Evolutionary conservation across 306 rosid species (phyloP).

Genomic region (Lathyrus oleraceus): DNA sequence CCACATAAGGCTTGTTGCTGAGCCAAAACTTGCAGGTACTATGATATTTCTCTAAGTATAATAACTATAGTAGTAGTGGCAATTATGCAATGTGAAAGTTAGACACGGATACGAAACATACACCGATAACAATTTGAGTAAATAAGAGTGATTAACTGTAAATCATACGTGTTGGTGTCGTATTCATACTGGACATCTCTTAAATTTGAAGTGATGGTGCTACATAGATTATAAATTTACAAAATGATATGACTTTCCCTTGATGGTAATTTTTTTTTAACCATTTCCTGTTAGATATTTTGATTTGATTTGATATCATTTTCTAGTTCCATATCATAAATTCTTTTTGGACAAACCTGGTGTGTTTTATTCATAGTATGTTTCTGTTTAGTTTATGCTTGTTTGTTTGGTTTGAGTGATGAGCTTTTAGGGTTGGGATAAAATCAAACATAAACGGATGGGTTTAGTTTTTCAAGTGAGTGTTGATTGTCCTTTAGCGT

Average conservation of each 20-base stretch:
- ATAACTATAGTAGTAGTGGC: not conserved
- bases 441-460: slow-evolving; percentile 6
- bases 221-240: not conserved
- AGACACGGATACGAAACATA: not conserved
- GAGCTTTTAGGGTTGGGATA: not conserved
- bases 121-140: not conserved
- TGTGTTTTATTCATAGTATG: slow-evolving; percentile 1
- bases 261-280: not conserved
- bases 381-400: not conserved
- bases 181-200: not conserved
- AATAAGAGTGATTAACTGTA: not conserved
- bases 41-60: not conserved
- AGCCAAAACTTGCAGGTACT: slow-evolving; percentile 69
- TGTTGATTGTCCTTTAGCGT: not conserved
- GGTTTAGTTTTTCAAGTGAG: slow-evolving; percentile 8
- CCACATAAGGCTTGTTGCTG: slow-evolving; percentile 75
- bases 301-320: slow-evolving; percentile 18
- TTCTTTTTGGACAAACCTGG: not conserved
- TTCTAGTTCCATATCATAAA: not conserved
- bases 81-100: not conserved
- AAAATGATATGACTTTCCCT: not conserved
- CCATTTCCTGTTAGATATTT: not conserved
- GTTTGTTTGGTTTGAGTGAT: slow-evolving; percentile 17
- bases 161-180: not conserved
- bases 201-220: not conserved